Base-by-base conservation (phyloP, 164 flowering plant species). In the Vitis rotundifolia region DNA sequence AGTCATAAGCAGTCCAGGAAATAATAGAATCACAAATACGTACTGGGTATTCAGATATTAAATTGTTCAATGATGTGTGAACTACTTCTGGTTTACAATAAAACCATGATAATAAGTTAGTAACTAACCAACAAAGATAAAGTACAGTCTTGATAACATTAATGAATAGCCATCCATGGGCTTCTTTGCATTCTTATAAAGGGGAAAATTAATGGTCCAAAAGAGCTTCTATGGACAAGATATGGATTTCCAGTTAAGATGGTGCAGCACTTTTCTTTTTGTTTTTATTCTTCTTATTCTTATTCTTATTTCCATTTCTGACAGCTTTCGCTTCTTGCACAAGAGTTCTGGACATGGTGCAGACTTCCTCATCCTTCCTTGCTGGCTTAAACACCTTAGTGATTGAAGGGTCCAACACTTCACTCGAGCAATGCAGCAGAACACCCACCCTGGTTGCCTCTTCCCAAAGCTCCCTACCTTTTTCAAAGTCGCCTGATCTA, bases 381-480 rank as follows among this genome's bases (percentile, higher is more conserved):
- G 14, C 63, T 26, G 90, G 91, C 77, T 71, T 76, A 69, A 85
- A 86, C 29, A 87, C 92, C 77, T 82, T 73, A 31, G 87, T 86
- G 55, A 80, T 72, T 10, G 80, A 78, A 50, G 93, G 92, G 73
- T 87, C 85, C 76, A 92, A 76, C 68, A 88, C 63, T 71, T 83
- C 79, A 3, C 71, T 78, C 10, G 90, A 84, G 79, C 88, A 86
- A 16, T 66, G 48, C 76, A 92, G 86, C 37, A 67, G 11, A n/a
- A 87, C 37, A 9, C 91, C 92, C 77, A 75, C 81, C 29, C 60
- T 66, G 57, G 53, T 52, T 31, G 95, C 95, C 74, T 92, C 95
- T 49, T 86, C 88, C 97, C 92, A 90, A 3, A 92, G 89, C 75
- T 88, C 80, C 67, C 69, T 83, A 50, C 89, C 95, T 80, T 82